phyloP scores from a whole-genome alignment of 2,329 filamentous ascomycete species.

The Claviceps sp. region DNA sequence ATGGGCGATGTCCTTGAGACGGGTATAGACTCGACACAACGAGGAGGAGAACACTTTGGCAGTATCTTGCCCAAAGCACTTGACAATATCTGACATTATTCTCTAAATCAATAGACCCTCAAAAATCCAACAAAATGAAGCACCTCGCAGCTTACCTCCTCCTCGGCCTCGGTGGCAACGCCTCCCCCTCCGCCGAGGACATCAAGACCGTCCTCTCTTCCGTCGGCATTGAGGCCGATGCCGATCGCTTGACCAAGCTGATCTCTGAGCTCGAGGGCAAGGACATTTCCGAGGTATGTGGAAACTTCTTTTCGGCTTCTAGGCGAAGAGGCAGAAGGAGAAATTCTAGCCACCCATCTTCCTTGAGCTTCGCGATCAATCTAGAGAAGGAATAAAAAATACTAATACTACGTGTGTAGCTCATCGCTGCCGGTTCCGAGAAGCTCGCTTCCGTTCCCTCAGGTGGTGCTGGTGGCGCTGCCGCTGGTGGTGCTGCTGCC shows the following conservation, averaged over 20 bases:
- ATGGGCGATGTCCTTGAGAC: no score
- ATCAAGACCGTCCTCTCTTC: slow-evolving; percentile 82
- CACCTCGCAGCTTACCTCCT: slow-evolving; percentile 99
- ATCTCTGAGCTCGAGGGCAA: slow-evolving; percentile 86
- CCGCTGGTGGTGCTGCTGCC: slow-evolving; percentile 51
- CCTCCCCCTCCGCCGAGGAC: slow-evolving; percentile 71
- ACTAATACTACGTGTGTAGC: slow-evolving; percentile 34
- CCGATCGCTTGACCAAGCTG: slow-evolving; percentile 74
- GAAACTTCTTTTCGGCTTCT: background rate
- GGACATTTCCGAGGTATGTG: slow-evolving; percentile 79
- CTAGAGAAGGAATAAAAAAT: background rate
- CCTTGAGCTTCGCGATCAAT: no score
- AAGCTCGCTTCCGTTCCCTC: slow-evolving; percentile 98
- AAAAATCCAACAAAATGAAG: slow-evolving; percentile 70
- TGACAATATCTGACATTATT: background rate
- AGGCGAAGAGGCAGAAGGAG: background rate
- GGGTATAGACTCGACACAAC: no score
- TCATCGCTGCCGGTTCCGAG: slow-evolving; percentile 76
- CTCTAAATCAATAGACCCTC: background rate
- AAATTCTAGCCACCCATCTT: no score
- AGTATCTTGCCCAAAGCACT: background rate
- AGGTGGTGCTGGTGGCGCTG: slow-evolving; percentile 67
- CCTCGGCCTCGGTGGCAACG: slow-evolving; percentile 85
- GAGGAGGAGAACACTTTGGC: no score
- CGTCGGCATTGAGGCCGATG: slow-evolving; percentile 89